Percentiles rank a stretch among this genome's conserved stretches.
phyloP scores from a whole-genome alignment of 805 yeast species.

The Lipomyces anomalus region DNA sequence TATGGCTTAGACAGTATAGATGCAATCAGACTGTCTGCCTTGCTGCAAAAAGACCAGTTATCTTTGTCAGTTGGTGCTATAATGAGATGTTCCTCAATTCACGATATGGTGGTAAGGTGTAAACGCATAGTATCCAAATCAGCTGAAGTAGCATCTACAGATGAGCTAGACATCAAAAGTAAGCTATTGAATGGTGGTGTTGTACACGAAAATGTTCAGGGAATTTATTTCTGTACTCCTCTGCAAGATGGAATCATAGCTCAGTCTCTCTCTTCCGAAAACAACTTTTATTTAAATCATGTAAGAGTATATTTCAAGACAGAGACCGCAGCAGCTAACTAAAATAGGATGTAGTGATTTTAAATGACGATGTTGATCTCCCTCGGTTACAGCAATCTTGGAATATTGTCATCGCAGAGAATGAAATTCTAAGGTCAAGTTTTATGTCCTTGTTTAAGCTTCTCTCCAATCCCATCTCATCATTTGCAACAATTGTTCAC shows the following conservation, averaged over 20 bases:
- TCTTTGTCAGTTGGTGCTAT: slow-evolving; percentile 11
- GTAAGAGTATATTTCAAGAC: slow-evolving; percentile 5
- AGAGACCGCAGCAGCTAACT: neutral
- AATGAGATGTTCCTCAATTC: slow-evolving; percentile 14
- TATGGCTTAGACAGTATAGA: slow-evolving; percentile 28
- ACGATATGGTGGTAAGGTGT: neutral
- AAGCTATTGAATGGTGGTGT: neutral
- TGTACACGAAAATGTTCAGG: neutral
- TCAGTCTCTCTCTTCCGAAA: slow-evolving; percentile 9
- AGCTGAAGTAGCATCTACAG: neutral
- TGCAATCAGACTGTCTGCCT: slow-evolving; percentile 21
- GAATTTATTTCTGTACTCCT: slow-evolving; percentile 23
- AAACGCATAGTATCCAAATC: neutral
- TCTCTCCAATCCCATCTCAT: neutral
- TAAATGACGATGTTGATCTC: slow-evolving; percentile 9
- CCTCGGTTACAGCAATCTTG: slow-evolving; percentile 12
- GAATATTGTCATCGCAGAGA: slow-evolving; percentile 3
- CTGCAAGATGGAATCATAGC: slow-evolving; percentile 25
- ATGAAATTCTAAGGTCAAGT: slow-evolving; percentile 8
- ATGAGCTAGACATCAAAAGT: neutral
- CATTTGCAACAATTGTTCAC: neutral
- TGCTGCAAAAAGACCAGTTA: slow-evolving; percentile 5
- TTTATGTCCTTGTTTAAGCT: neutral
- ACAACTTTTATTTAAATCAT: slow-evolving; percentile 12
- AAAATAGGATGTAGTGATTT: slow-evolving; percentile 10